A percentile compares a stretch with the other conserved stretches of the same genome.
Conservation (phyloP, 192 early-diverging fungal species). For the Chytriomyces sp. region DNA sequence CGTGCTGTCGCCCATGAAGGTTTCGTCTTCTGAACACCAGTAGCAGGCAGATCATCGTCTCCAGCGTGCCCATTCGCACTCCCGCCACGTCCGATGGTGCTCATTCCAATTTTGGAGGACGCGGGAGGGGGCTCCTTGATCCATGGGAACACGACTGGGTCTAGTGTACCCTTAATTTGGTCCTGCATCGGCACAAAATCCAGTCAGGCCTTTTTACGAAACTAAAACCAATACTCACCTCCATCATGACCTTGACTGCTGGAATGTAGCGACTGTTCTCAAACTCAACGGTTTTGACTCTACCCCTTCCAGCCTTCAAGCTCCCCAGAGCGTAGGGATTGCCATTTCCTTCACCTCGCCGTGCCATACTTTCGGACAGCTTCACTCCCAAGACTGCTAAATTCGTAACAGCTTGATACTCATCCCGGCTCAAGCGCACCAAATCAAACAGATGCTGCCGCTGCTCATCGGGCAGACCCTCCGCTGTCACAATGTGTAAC, state of each 20-base stretch:
- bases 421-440: slow-evolving; percentile 64
- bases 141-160: slow-evolving; percentile 66
- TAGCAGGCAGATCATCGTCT: background rate
- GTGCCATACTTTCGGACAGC: slow-evolving; percentile 56
- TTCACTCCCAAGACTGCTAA: slow-evolving; percentile 69
- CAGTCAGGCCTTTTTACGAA: background rate
- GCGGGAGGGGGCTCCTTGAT: slow-evolving; percentile 56
- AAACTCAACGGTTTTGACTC: slow-evolving; percentile 58
- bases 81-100: background rate
- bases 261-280: slow-evolving; percentile 79
- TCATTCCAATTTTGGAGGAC: background rate
- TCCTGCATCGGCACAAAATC: slow-evolving; percentile 24
- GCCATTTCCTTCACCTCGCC: slow-evolving; percentile 21
- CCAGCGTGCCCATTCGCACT: background rate
- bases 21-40: slow-evolving; percentile 27
- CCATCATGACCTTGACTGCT: slow-evolving; percentile 64
- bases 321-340: slow-evolving; percentile 25
- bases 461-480: slow-evolving; percentile 68
- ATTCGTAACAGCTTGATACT: slow-evolving; percentile 78
- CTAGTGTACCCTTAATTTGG: slow-evolving; percentile 48
- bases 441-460: slow-evolving; percentile 64
- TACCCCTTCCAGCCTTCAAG: slow-evolving; percentile 40
- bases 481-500: slow-evolving; percentile 73
- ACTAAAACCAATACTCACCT: slow-evolving; percentile 28
- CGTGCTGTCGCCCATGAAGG: slow-evolving; percentile 42